Evolutionary conservation across 2,329 filamentous ascomycete species (phyloP), one percentile per base, ranked within the genome.

Genomic region (Cladosporium sp.): DNA sequence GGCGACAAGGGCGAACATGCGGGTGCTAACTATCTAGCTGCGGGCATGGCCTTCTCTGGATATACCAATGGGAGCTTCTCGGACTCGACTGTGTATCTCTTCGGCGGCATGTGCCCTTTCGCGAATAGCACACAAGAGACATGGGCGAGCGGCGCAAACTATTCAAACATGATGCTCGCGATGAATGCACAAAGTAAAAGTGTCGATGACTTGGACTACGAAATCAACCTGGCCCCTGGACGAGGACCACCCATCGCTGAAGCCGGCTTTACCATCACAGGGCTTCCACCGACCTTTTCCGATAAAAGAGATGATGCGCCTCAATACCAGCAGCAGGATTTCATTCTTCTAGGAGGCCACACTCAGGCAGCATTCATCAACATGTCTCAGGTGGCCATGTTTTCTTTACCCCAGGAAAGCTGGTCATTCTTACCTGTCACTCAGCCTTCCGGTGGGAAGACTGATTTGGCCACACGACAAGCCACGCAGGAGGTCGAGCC

Each of bases 361-460:
- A 95, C 90, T 0, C 76, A 82, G 58, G 69, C 74, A 13, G 91
- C 90, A 0, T 96, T 95, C 64, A 84, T 96, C 70, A 95, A 96
- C 66, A 96, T 95, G 85, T 94, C 88, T 50, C 88, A 89, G 38
- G 81, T 92, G 1, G 92, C 90, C 0, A 73, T 96, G 1, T 95
- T 91, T 76, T 91, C 83, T 48, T 73, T 96, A 6, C 92, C 92
- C 0, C 86, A 94, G 61, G 83, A 90, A 62, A 84, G 80, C 47
- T 97, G 92, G 92, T 85, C 82, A 22, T 96, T 92, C 65, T 73
- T 94, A 20, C 74, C 78, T 1, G 80, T 91, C n/a, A 71, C 78
- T 6, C 71, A 74, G 49, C 69, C 72, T 9, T 60, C 67, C 4
- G 55, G 56, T 6, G 58, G 69, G 2, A 40, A 40, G 4, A 78